Evolutionary conservation across 495 filamentous ascomycete genomes (phyloP), one percentile per base, ranked within the genome.

Genomic region (Venustampulla echinocandica): DNA sequence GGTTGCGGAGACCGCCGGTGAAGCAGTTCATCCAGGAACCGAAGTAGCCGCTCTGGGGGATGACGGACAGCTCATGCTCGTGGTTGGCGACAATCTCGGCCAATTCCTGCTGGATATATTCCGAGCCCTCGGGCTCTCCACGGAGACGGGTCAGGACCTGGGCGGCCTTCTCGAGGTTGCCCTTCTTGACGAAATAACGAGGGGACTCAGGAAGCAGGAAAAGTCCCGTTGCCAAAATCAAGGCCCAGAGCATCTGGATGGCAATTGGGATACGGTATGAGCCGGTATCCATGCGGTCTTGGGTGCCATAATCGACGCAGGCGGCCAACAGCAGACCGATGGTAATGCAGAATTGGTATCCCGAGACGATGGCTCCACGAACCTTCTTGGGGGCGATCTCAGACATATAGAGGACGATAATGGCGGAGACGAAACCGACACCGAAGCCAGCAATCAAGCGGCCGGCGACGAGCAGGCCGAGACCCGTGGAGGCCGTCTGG

Each of bases 371-470:
- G 19, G 77, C 77, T 61, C 81, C 81, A 57, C 81, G 77, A 38
- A 84, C 75, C 55, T 75, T 76, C 63, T 74, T 76, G 19, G 81
- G 81, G 7, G 73, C 69, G 46, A 74, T 71, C 64, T 84, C 81
- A 20, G 77, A 79, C 80, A 84, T 82, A 67, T 84, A 86, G 30
- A 85, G 47, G 20, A 59, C 56, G 41, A 59, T 59, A 21, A 83
- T 65, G 51, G 82, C 81, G 18, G 82, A 90, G 17, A 90, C 72
- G 49, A 92, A 68, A 55, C 87, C 87, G 38, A 95, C 87, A 57
- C 87, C 87, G 27, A 85, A 71, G 43, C 87, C 87, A 46, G 87
- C 85, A 47, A 93, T 76, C 58, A 89, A 77, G 49, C 87, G 81
- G 28, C 87, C 87, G 20, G 77, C 82, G 13, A 84, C 70, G 50